Base-by-base conservation (phyloP, 352 stramenopile species). In the Pythium pyrilobum region DNA sequence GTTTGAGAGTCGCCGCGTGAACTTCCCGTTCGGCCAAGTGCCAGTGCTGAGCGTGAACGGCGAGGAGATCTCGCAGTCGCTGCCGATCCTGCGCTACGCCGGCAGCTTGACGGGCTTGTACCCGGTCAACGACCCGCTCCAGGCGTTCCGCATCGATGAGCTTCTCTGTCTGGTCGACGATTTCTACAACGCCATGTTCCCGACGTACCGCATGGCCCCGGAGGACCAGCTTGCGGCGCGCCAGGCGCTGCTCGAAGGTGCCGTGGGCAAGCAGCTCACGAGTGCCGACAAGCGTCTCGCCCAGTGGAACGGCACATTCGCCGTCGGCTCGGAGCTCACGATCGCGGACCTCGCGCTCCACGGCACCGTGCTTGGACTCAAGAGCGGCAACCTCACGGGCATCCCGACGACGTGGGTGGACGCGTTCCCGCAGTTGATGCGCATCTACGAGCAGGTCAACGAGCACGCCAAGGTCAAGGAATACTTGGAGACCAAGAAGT, bases 1-100 rank as follows among this genome's bases (percentile, higher is more conserved):
- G 43, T 64, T 71, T 16, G 46, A 45, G 18, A 33, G 31, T 3
- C 46, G 65, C 20, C 75, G 72, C 21, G 29, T 50, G 16, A 43
- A 21, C 41, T 50, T 77, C 11, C 67, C 67, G 8, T 74, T 72
- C 43, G 56, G 59, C 27, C 67, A 80, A 36, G 18, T 80, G 31
- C 70, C 70, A 1, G 58, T 69, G 31, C 51, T 80, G 18, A 37
- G 67, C 7, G 32, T 72, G 5, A 60, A 72, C 39, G 62, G 59
- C 10, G 52, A 64, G 3, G 43, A 74, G 6, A 64, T 85, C 31
- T 52, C 72, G 15, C 78, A 89, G 62, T 76, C 73, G 25, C 33
- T 74, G 20, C 60, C 62, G 32, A 74, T 85, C 43, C 58, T 72
- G 13, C 61, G 61, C 48, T 64, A 74, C 62, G 52, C 66, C 56